Evolutionary conservation across 306 rosid genomes (phyloP), one percentile per base, ranked within the genome.

Genomic region (Dryas alaskensis): DNA sequence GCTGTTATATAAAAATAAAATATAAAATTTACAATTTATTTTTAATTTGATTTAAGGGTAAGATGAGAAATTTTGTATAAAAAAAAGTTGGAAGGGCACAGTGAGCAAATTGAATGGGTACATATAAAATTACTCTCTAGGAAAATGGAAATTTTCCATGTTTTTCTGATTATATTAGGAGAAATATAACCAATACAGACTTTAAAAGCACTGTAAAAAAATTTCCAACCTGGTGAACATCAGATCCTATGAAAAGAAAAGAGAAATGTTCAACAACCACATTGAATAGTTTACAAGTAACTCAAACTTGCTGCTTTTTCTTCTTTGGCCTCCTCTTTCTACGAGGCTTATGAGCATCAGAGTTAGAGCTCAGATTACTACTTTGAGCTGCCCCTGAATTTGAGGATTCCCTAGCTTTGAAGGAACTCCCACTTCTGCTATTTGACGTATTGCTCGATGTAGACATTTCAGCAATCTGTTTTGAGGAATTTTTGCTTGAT

Each of bases 271-370:
- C 0, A 8, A 25, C 42, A 50, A 40, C 37, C 37, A 14, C 12
- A 73, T 47, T n/a, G 17, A 73, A 70, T 42, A 37, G 37, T 60
- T 73, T 47, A 25, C 58, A 73, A 59, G 75, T 58, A 55, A 79
- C n/a, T 77, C 60, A 40, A 74, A 94, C 97, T 93, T 94, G 95
- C 73, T 88, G 88, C 75, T 88, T 91, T 62, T 88, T 92, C 89
- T 94, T 94, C 87, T 89, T 94, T 67, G 85, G 96, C 84, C 99
- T 92, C 83, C 99, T 87, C 88, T 94, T 94, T 78, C 96, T 88
- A 74, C 90, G 78, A 53, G 99, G 96, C 73, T 94, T 94, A 80
- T 87, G 95, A 68, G 99, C 99, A 83, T 94, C 99, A 39, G 97
- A 94, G 83, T 94, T 94, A 81, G 99, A 94, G 82, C 99, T 94